Percentiles rank a stretch among this genome's conserved stretches.
Evolutionary conservation across 2,329 filamentous ascomycete species (phyloP).

Genomic region (Cercospora janseana): DNA sequence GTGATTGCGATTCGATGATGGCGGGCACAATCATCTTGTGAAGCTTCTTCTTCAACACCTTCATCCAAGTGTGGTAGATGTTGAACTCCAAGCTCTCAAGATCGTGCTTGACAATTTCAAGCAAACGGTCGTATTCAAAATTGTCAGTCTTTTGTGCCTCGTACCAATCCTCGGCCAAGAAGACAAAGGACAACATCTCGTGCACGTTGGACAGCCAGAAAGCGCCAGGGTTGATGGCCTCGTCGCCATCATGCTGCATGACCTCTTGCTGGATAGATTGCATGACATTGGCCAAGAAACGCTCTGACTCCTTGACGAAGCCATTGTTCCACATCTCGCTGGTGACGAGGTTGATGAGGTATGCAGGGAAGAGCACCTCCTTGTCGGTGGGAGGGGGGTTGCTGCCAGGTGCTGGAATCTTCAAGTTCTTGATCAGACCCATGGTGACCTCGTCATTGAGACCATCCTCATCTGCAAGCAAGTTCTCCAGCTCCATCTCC

Average conservation of each 20-base stretch:
- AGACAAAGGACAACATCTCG: slow-evolving; percentile 99
- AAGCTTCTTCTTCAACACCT: slow-evolving; percentile 97
- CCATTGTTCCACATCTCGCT: slow-evolving; percentile 99
- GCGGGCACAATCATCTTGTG: slow-evolving; percentile 99
- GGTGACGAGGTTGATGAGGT: slow-evolving; percentile 97
- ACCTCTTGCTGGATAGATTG: slow-evolving; percentile 99
- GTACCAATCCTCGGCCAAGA: slow-evolving; percentile 98
- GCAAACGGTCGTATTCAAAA: slow-evolving; percentile 93
- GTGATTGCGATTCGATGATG: slow-evolving; percentile 97
- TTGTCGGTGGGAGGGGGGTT: slow-evolving; percentile 93
- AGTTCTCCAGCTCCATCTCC: slow-evolving; percentile 88
- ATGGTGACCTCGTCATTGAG: slow-evolving; percentile 96
- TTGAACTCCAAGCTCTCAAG: slow-evolving; percentile 98
- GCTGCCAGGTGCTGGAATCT: slow-evolving; percentile 85
- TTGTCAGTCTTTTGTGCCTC: slow-evolving; percentile 99
- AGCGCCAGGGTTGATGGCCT: slow-evolving; percentile 92
- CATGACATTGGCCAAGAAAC: slow-evolving; percentile 99
- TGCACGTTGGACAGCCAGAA: slow-evolving; percentile 99
- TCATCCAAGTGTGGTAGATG: slow-evolving; percentile 99
- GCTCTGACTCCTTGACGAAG: slow-evolving; percentile 98
- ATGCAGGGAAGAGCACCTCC: slow-evolving; percentile 96
- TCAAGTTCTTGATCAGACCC: slow-evolving; percentile 92
- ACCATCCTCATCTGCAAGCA: slow-evolving; percentile 91
- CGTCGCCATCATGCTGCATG: slow-evolving; percentile 97
- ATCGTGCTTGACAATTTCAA: slow-evolving; percentile 99